phyloP scores from a whole-genome alignment of 352 stramenopile genomes.

The Pythium scleroteichum region DNA sequence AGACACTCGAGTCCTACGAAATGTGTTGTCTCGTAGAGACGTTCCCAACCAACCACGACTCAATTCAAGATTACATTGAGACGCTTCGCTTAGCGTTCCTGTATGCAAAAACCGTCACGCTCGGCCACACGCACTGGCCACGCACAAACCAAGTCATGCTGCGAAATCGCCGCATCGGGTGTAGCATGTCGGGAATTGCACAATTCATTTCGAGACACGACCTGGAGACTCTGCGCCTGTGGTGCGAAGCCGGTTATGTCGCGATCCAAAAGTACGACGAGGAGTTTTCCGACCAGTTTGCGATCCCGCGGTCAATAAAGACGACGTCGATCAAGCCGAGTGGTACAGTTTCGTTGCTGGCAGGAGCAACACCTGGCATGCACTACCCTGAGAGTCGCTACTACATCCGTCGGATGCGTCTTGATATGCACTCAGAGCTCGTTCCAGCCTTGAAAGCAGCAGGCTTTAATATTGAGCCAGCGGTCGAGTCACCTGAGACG shows the following conservation, averaged over 20 bases:
- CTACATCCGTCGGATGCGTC: constrained; percentile 90
- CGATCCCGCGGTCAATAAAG: constrained; percentile 90
- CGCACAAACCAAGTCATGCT: constrained; percentile 92
- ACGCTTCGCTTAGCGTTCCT: constrained; percentile 89
- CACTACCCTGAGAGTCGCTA: constrained; percentile 93
- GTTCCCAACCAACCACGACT: constrained; percentile 86
- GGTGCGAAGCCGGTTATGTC: constrained; percentile 87
- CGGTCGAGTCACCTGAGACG: constrained; percentile 50
- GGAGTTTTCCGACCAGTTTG: constrained; percentile 67
- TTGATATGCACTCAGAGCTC: constrained; percentile 84
- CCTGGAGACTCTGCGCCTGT: constrained; percentile 82
- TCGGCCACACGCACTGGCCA: constrained; percentile 90
- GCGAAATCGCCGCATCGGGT: constrained; percentile 91
- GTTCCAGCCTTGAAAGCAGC: constrained; percentile 65
- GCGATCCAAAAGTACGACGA: constrained; percentile 75
- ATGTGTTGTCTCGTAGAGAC: constrained; percentile 95
- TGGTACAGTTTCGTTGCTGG: constrained; percentile 92
- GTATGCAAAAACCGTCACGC: constrained; percentile 95
- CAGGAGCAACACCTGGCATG: constrained; percentile 92
- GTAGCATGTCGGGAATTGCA: constrained; percentile 92
- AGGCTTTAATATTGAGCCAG: constrained; percentile 82
- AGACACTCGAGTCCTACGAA: constrained; percentile 92
- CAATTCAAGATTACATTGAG: constrained; percentile 85
- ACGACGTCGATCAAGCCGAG: constrained; percentile 91
- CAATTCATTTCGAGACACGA: constrained; percentile 87